Evolutionary conservation across 1,284 basidiomycete species (phyloP), one percentile per base, ranked within the genome.

Genomic region (Athelia psychrophila): DNA sequence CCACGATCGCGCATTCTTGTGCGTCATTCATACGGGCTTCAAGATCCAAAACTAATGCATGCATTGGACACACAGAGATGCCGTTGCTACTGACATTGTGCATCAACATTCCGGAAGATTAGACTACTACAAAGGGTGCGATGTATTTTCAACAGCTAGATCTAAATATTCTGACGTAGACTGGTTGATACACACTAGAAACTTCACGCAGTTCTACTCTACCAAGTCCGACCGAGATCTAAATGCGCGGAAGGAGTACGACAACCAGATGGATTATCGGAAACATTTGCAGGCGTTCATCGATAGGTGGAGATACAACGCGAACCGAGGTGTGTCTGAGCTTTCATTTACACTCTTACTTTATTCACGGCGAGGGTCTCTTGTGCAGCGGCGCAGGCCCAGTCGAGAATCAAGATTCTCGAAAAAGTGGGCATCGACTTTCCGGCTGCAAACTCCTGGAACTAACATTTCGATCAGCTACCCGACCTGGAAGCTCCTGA

Each of bases 151-250:
- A 30, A 30, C 48, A 10, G 50, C 49, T 30, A 47, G 23, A 6
- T 40, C 12, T 52, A 6, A 13, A 22, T 16, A 50, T 51, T 50
- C 48, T n/a, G n/a, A n/a, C n/a, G n/a, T n/a, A n/a, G n/a, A n/a
- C n/a, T n/a, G n/a, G n/a, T n/a, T 35, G n/a, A 20, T 51, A 47
- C 49, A 58, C 72, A 63, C 71, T n/a, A 96, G 95, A 60, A 98
- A 99, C 75, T 99, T 99, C 71, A 88, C 91, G 1, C 94, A 98
- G 66, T 99, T 99, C 80, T 98, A 99, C 69, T 95, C 96, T 3
- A 99, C 97, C 22, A 96, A 98, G 70, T 92, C 90, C 10, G 97
- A 99, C 66, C 88, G 97, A 25, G 88, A 94, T 56, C 86, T 87
- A 56, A 95, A 96, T 64, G 78, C 97, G 68, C 84, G 84, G 58